Base-by-base conservation (phyloP, 129 eudicot genomes). In the Rutidosis leptorrhynchoides region DNA sequence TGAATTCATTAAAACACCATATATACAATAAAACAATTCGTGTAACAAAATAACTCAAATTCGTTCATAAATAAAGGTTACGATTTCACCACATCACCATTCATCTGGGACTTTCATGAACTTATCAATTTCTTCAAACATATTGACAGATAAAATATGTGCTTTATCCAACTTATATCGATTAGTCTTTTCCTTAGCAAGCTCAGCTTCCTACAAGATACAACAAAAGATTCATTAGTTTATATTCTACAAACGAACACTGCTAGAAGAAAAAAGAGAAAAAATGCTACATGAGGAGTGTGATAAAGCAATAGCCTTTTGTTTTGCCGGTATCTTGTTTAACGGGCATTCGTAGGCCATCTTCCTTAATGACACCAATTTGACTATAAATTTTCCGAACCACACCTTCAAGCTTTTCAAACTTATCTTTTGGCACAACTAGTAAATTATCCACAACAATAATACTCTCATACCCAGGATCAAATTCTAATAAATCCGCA, bases 121-220 rank as follows among this genome's bases (percentile, higher is more conserved):
- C 83, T 86, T 90, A 49, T 90, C 97, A 30, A 90, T 77, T 43
- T 86, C 95, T 67, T 86, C 89, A 59, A 90, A 87, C 89, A 84
- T 74, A 70, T 74, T 90, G 15, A 87, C 95, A 78, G 82, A 75
- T 75, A 87, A 82, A 69, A 87, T 77, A 35, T 90, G 95, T n/a
- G 89, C 73, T 75, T 76, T 84, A 72, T 84, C 97, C 40, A 90
- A 62, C 69, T 77, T 84, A 80, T 84, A 87, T 21, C 85, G 87
- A 77, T 90, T 37, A 22, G 92, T 84, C 73, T 78, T 90, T 72
- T 90, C 95, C 77, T 72, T 84, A 16, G 95, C 95, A 33, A 84
- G 84, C 61, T 90, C 92, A 62, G 95, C 97, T 87, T 90, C 97
- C 97, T 90, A 52, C 24, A 69, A 16, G 2, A 69, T 72, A 21